Conservation (phyloP, 2,329 filamentous ascomycete species). For the Fusarium nygamai region DNA sequence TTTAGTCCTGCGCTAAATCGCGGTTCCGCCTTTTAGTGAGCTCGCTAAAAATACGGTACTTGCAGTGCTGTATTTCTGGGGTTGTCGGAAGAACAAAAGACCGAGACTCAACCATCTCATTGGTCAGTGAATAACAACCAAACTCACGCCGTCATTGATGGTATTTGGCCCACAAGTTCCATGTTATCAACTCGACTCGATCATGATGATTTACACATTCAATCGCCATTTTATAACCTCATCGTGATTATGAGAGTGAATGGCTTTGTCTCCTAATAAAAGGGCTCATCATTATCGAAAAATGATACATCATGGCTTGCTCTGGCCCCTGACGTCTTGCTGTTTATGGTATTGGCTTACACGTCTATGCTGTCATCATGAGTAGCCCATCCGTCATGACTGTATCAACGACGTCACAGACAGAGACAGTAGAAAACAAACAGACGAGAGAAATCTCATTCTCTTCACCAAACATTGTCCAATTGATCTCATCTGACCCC, state of each 20-base stretch:
- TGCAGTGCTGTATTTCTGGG: not conserved
- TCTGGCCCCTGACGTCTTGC: constrained; percentile 16
- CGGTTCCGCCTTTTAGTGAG: constrained; percentile 40
- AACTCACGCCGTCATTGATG: constrained; percentile 30
- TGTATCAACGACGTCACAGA: constrained; percentile 35
- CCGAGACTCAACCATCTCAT: not conserved
- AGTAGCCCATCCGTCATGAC: constrained; percentile 33
- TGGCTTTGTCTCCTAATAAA: not conserved
- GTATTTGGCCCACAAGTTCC: not conserved
- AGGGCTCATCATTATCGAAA: not conserved
- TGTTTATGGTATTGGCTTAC: constrained; percentile 16
- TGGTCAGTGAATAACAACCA: not conserved
- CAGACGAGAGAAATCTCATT: not conserved
- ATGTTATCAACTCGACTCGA: constrained; percentile 6
- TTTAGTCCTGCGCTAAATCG: constrained; percentile 38
- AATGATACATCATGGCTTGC: not conserved
- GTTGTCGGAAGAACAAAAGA: constrained; percentile 10
- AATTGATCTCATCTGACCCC: not conserved
- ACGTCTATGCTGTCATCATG: constrained; percentile 40
- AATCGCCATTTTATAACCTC: constrained; percentile 8
- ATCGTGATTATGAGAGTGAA: not conserved
- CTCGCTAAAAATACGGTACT: not conserved
- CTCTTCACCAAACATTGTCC: not conserved
- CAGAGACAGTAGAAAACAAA: constrained; percentile 16
- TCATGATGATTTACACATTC: constrained; percentile 2